Percentiles rank a stretch among this genome's conserved stretches.
These are phyloP conservation scores for Blastobotrys aristatus DNA, from an alignment of 1,139 yeast genomes.

Conservation along the genomic window DNA sequence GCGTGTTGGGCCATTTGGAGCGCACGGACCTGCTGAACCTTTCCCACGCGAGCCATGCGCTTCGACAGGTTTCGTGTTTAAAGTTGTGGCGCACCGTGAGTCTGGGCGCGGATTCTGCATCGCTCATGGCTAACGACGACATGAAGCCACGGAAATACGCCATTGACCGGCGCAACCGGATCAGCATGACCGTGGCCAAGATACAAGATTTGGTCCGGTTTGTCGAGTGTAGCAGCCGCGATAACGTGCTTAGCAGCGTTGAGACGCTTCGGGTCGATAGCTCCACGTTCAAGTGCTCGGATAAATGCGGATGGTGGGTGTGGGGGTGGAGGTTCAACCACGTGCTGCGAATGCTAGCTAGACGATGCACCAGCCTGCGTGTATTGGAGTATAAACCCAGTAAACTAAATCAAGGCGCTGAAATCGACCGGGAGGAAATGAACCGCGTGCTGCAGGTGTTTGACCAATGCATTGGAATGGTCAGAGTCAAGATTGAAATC, in stretches of 20 bases:
- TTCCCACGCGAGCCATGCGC: background rate
- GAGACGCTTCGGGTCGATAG: conserved; percentile 9
- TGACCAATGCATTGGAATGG: background rate
- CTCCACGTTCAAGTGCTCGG: background rate
- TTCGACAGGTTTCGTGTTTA: conserved; percentile 6
- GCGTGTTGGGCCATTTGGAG: background rate
- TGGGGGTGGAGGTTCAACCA: conserved; percentile 2
- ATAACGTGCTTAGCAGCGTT: conserved; percentile 1
- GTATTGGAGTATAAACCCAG: conserved; percentile 6
- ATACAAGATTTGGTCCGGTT: background rate
- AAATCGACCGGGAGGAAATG: background rate
- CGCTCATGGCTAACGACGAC: background rate
- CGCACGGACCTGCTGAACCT: background rate
- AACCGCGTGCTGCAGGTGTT: background rate
- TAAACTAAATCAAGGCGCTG: background rate
- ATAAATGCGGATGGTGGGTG: background rate
- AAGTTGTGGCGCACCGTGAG: conserved; percentile 8
- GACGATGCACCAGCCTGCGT: conserved; percentile 5
- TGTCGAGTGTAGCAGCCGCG: background rate
- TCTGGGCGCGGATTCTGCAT: background rate
- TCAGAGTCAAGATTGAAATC: background rate
- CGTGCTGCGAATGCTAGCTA: background rate
- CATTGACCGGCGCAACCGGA: background rate
- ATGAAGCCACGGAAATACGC: conserved; percentile 1
- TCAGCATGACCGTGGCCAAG: background rate